Percentiles rank a stretch among this genome's conserved stretches.
phyloP scores from a whole-genome alignment of 225 moss, liverwort and hornwort species.

The Sphagnum contortum region DNA sequence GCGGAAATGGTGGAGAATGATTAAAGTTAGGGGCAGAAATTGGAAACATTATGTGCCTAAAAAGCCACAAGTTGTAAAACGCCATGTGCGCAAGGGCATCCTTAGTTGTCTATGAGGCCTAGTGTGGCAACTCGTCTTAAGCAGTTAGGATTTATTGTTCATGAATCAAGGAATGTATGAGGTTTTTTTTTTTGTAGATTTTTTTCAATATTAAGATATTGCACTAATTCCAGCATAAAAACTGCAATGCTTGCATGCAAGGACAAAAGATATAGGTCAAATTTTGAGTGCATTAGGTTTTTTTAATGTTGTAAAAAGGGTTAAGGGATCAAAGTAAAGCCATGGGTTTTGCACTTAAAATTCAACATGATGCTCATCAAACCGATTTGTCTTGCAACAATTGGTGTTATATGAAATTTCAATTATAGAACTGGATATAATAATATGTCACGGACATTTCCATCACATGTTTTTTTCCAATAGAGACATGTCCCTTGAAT shows the following conservation, averaged over 20 bases:
- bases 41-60: constrained; percentile 95
- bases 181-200: constrained; percentile 17
- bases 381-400: constrained; percentile 41
- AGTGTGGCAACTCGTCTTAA: constrained; percentile 94
- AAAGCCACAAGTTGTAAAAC: constrained; percentile 95
- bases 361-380: not conserved
- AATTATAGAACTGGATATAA: constrained; percentile 90
- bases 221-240: no score
- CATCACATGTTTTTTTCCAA: constrained; percentile 95
- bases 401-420: constrained; percentile 97
- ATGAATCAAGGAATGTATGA: constrained; percentile 97
- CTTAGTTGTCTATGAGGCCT: constrained; percentile 92
- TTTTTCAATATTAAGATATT: no score
- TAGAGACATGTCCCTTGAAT: constrained; percentile 33
- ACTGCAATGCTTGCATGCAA: no score
- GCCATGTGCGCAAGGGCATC: constrained; percentile 95
- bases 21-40: constrained; percentile 93
- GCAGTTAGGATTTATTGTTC: constrained; percentile 92
- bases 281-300: no score
- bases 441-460: constrained; percentile 98
- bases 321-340: no score
- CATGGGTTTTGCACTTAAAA: not conserved
- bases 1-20: constrained; percentile 99
- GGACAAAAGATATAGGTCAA: no score
- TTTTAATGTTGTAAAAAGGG: no score